Base-by-base conservation (phyloP, 2,329 filamentous ascomycete species). In the Pseudogymnoascus sp. region DNA sequence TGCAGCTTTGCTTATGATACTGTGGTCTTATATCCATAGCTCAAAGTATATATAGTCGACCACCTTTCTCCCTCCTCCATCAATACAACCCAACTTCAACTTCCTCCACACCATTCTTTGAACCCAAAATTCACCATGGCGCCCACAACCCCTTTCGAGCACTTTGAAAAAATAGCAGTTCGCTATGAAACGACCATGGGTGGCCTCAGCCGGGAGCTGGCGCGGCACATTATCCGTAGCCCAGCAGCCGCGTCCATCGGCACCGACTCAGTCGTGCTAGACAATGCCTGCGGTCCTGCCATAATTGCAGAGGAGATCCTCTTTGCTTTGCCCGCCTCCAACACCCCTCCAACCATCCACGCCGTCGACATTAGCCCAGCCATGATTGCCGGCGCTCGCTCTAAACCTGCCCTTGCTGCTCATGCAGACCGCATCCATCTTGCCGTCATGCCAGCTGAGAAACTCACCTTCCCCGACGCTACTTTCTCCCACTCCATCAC, bases 401-500 rank as follows among this genome's bases (percentile, higher is more conserved):
- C 64, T 53, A 60, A 68, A 59, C 7, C 43, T 11, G 25, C 22
- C 22, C 43, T 50, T 8, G 60, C 64, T n/a, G 18, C 57, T 9
- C 36, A 28, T 1, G 4, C 57, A 15, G 47, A 60, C 2, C 62
- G 62, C 28, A 58, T 68, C 12, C 57, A 62, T 3, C 18, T 50
- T 3, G 59, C 53, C 11, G 62, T 63, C 15, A 69, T 68, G 66
- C 47, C 61, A 0, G 70, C 66, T 33, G 69, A 71, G 59, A n/a
- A 60, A 1, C 64, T 71, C 15, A 15, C 33, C 4, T 71, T 70
- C 38, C 60, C 63, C 2, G 71, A 74, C 60, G 64, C 67, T 3
- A 67, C 65, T 22, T 77, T 77, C 66, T 72, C 71, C 0, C 71
- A 74, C 64, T 70, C 67, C 3, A 67, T 77, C 60, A 76, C 72